Conservation (phyloP, 306 rosid species). For the Mimosa pudica region DNA sequence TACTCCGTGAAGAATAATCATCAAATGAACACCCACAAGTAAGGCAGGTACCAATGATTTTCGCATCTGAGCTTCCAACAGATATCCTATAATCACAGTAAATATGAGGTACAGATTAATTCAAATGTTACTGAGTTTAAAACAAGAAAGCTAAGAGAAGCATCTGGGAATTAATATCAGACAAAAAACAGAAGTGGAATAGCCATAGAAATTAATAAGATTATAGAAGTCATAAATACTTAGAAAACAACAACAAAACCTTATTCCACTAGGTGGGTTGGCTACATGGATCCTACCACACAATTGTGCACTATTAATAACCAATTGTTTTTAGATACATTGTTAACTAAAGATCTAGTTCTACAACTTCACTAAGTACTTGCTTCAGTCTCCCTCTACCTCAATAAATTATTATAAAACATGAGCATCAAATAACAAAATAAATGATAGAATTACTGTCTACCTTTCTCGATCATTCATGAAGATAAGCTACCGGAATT, state of each 20-base stretch:
- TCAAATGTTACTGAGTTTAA: not conserved
- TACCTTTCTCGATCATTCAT: not conserved
- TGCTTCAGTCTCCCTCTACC: no score
- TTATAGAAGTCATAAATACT: not conserved
- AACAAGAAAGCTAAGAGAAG: not conserved
- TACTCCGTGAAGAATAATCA: constrained; percentile 82
- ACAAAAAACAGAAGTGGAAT: not conserved
- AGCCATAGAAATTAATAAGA: not conserved
- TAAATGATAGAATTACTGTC: not conserved
- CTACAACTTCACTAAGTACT: no score
- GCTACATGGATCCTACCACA: no score
- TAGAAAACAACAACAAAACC: not conserved
- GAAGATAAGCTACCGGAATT: not conserved
- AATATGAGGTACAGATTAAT: constrained; percentile 26
- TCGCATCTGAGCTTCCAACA: constrained; percentile 81
- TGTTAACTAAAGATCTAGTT: no score
- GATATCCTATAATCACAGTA: constrained; percentile 63
- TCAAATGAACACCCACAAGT: constrained; percentile 68
- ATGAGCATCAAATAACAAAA: not conserved
- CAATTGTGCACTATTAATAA: no score
- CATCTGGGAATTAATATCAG: not conserved
- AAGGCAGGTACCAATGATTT: constrained; percentile 71
- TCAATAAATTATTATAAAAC: not conserved
- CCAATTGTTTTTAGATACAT: no score
- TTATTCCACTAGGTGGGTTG: no score